These are phyloP conservation scores for Diaporthe longicolla DNA, from an alignment of 2,329 filamentous ascomycete genomes.

Conservation along the genomic window DNA sequence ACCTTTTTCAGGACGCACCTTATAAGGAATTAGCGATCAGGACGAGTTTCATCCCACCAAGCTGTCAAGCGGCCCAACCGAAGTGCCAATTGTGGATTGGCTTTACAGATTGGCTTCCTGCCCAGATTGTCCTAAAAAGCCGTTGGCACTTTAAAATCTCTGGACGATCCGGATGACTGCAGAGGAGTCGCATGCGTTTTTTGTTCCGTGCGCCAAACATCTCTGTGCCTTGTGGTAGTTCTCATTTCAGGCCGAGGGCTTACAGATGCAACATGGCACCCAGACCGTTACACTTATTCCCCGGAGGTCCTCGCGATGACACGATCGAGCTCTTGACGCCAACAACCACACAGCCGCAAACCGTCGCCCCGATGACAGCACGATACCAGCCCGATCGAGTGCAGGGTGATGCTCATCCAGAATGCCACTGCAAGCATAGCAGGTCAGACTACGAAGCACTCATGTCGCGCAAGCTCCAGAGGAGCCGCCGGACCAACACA, in stretches of 20 bases:
- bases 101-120: slow-evolving; percentile 6
- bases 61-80: slow-evolving; percentile 10
- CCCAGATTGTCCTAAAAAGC: background rate
- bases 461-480: slow-evolving; percentile 12
- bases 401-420: background rate
- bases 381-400: slow-evolving; percentile 1
- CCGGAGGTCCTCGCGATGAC: slow-evolving; percentile 1
- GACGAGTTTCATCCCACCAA: background rate
- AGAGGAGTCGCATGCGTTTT: background rate
- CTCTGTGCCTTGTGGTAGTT: background rate
- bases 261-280: background rate
- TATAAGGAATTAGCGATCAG: slow-evolving; percentile 7
- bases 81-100: background rate
- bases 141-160: background rate
- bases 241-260: background rate
- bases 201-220: background rate
- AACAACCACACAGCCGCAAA: slow-evolving; percentile 1
- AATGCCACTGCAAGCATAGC: background rate
- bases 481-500: background rate
- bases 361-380: background rate
- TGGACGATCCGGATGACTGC: slow-evolving; percentile 5
- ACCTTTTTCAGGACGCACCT: background rate
- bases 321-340: slow-evolving; percentile 16
- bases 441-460: slow-evolving; percentile 9
- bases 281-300: background rate